Percentiles rank a stretch among this genome's conserved stretches.
These are phyloP conservation scores for Melastoma malabathricum DNA, from an alignment of 345 rosid species.

Conservation along the genomic window DNA sequence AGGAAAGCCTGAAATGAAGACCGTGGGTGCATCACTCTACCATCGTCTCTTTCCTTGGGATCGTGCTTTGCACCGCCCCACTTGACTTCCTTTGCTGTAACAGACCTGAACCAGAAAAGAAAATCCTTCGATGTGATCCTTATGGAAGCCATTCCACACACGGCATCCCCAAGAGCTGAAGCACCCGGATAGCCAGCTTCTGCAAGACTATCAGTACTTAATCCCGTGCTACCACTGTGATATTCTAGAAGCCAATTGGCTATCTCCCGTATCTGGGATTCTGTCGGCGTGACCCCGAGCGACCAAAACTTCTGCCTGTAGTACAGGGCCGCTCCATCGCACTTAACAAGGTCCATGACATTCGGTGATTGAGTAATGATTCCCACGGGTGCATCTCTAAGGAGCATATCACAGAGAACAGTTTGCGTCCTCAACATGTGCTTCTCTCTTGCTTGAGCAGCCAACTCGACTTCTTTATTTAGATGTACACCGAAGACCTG, in stretches of 20 bases:
- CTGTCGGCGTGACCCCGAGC: slow-evolving; percentile 65
- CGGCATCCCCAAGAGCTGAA: slow-evolving; percentile 44
- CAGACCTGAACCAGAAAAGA: slow-evolving; percentile 81
- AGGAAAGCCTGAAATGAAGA: slow-evolving; percentile 80
- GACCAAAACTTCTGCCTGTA: slow-evolving; percentile 46
- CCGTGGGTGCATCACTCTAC: slow-evolving; percentile 74
- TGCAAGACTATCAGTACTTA: slow-evolving; percentile 71
- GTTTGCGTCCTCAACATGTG: slow-evolving; percentile 60
- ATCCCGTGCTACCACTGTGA: slow-evolving; percentile 48
- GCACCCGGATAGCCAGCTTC: slow-evolving; percentile 82
- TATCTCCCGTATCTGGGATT: slow-evolving; percentile 52
- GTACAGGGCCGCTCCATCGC: slow-evolving; percentile 78
- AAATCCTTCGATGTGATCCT: slow-evolving; percentile 50
- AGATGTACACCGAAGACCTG: slow-evolving; percentile 70
- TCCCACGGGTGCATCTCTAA: slow-evolving; percentile 67
- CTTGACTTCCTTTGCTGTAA: slow-evolving; percentile 62
- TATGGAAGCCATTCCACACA: slow-evolving; percentile 66
- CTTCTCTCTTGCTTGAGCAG: slow-evolving; percentile 55
- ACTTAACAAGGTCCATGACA: slow-evolving; percentile 77
- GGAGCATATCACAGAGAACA: slow-evolving; percentile 79
- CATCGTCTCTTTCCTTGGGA: slow-evolving; percentile 50
- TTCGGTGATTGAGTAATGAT: slow-evolving; percentile 67
- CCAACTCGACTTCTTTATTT: slow-evolving; percentile 64
- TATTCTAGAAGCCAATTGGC: slow-evolving; percentile 52
- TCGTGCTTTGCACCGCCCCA: slow-evolving; percentile 91